phyloP scores from a whole-genome alignment of 768 basidiomycete species.

The Auricularia heimuer region DNA sequence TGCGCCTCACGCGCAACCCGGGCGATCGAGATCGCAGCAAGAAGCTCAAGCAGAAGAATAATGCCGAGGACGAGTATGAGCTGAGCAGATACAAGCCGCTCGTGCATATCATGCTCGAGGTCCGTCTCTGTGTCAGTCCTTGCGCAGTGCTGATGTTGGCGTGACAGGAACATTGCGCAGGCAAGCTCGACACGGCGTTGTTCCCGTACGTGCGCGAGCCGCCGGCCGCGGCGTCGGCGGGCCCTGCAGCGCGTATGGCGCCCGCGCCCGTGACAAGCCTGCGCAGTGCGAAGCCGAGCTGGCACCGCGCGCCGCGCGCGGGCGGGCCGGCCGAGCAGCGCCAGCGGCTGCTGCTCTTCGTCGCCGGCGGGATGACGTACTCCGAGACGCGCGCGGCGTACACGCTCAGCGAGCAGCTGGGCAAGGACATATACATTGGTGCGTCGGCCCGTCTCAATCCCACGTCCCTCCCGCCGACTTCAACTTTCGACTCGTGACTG shows the following conservation, averaged over 20 bases:
- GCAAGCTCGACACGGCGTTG: conserved; percentile 61
- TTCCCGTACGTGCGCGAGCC: conserved; percentile 90
- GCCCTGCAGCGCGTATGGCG: conserved; percentile 35
- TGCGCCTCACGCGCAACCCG: conserved; percentile 66
- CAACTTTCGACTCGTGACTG: too few species aligned
- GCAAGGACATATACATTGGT: conserved; percentile 77
- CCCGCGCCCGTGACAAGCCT: conserved; percentile 49
- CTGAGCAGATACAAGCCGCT: conserved; percentile 88
- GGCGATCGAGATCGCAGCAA: conserved; percentile 72
- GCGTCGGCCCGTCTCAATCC: neutral
- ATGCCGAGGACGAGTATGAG: conserved; percentile 88
- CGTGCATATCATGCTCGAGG: conserved; percentile 75
- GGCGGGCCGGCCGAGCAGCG: conserved; percentile 39
- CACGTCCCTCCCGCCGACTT: too few species aligned
- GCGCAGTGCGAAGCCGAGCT: conserved; percentile 80
- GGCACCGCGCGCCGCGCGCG: conserved; percentile 69
- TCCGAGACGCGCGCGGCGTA: conserved; percentile 91
- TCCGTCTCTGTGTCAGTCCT: conserved; percentile 21
- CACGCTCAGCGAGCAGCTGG: conserved; percentile 57
- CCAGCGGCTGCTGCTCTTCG: conserved; percentile 78
- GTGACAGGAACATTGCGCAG: conserved; percentile 67
- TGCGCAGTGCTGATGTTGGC: neutral
- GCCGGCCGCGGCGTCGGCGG: conserved; percentile 33
- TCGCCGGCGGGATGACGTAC: conserved; percentile 92
- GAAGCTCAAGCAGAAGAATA: conserved; percentile 67